Evolutionary conservation across 352 stramenopile species (phyloP), one percentile per base, ranked within the genome.

Genomic region (Blastocystis sp.): DNA sequence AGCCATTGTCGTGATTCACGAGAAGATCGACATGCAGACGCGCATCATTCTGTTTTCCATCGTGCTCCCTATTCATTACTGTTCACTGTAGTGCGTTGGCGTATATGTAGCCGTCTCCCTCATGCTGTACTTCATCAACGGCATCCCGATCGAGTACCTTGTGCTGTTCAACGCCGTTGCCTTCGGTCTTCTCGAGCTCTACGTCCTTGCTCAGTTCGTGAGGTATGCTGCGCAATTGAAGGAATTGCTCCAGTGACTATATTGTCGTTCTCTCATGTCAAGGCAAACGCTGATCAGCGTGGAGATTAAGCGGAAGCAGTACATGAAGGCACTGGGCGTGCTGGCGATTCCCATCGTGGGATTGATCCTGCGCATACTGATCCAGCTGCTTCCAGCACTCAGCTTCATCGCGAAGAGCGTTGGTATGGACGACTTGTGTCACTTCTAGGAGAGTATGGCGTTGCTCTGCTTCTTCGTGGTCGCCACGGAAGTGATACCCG

Each of bases 281-380:
- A 85, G 74, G 66, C 31, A 69, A 37, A 69, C 74, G 13, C 31
- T 67, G 26, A 85, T 85, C 50, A 51, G 50, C 33, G 26, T 85
- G 13, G 35, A 85, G 59, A 39, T 55, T 3, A 85, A 85, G 29
- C 51, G 74, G 35, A 66, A 45, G 1, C 74, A 85, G 74, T 26
- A 69, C 21, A 59, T 19, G 4, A n/a, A 26, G 16, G 9, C 24
- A 33, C 12, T 67, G 35, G 4, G 26, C 12, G 16, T 33, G 6
- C 24, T 66, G 24, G 21, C 29, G 16, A 10, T 85, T 24, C 41
- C 37, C 41, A 41, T 85, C 31, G 55, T 35, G 29, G 41, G 3
- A 4, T 39, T 67, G 26, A 19, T 19, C 13, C 31, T 66, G 13
- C 74, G 74, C 45, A 63, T 85, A 2, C 13, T 50, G 10, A 16